Percentiles rank a stretch among this genome's conserved stretches.
These are phyloP conservation scores for Blumeria graminis DNA, from an alignment of 2,329 filamentous ascomycete species.

Conservation along the genomic window DNA sequence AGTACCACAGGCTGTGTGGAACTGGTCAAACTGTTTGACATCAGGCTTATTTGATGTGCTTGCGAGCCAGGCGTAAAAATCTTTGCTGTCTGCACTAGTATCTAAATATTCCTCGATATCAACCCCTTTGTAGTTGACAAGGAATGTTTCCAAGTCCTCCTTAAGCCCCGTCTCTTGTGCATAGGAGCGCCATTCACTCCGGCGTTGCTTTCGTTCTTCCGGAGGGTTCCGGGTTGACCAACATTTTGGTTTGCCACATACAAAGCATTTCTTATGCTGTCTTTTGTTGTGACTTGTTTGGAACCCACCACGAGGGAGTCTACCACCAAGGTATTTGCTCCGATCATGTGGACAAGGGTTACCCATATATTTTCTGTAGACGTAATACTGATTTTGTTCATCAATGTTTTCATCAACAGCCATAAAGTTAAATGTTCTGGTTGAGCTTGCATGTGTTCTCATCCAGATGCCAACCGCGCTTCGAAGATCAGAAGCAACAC, in stretches of 20 bases:
- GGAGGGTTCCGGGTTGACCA: neutral
- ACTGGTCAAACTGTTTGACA: constrained; percentile 4
- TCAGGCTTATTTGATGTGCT: neutral
- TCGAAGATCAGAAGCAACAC: neutral
- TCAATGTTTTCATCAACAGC: neutral
- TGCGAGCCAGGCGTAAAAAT: neutral
- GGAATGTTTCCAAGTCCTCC: neutral
- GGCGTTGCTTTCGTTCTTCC: neutral
- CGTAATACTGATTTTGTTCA: neutral
- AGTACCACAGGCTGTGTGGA: neutral
- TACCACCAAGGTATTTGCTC: neutral
- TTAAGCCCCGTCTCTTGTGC: neutral
- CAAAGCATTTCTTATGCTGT: neutral
- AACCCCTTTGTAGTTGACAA: neutral
- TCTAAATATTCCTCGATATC: neutral
- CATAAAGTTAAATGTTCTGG: neutral
- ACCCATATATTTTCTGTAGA: neutral
- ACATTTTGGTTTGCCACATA: neutral
- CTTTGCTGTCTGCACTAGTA: neutral
- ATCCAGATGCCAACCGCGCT: neutral
- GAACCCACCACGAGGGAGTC: neutral
- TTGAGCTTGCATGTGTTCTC: neutral
- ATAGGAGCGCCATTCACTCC: neutral
- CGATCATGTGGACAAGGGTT: neutral
- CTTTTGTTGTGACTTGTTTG: neutral